Evolutionary conservation across 2,329 filamentous ascomycete species (phyloP).

Genomic region (Sarocladium brachiariae): DNA sequence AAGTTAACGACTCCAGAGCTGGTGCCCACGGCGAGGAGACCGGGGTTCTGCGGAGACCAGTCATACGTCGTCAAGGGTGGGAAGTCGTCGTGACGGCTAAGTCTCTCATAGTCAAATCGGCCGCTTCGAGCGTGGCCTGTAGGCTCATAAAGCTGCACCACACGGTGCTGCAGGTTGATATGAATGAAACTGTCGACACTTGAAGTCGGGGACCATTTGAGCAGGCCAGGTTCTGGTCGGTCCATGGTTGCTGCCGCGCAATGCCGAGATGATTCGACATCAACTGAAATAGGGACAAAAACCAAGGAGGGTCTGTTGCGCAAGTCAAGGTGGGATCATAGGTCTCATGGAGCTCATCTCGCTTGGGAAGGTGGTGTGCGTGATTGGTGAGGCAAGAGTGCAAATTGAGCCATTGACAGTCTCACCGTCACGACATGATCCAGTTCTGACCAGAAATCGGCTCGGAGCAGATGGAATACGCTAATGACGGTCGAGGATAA

Average conservation of each 20-base stretch:
- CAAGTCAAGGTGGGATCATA: not conserved
- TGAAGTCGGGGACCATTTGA: conserved; percentile 59
- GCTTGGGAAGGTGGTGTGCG: not conserved
- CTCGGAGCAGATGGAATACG: too few species aligned
- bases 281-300: not conserved
- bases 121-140: conserved; percentile 51
- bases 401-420: not conserved
- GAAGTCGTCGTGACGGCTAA: conserved; percentile 55
- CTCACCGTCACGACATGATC: not conserved
- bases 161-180: conserved; percentile 56
- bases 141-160: conserved; percentile 57
- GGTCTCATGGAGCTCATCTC: not conserved
- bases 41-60: conserved; percentile 56
- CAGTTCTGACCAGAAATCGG: not conserved
- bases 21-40: conserved; percentile 68
- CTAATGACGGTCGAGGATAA: too few species aligned
- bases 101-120: conserved; percentile 49
- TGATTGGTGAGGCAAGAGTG: not conserved
- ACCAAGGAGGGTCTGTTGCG: not conserved
- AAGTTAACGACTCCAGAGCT: conserved; percentile 69
- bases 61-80: conserved; percentile 59
- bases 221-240: conserved; percentile 54
- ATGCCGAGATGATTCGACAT: not conserved
- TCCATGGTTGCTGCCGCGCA: conserved; percentile 34
- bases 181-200: conserved; percentile 55